Evolutionary conservation across 2,329 filamentous ascomycete genomes (phyloP), one percentile per base, ranked within the genome.

Genomic region (Fusarium sp.): DNA sequence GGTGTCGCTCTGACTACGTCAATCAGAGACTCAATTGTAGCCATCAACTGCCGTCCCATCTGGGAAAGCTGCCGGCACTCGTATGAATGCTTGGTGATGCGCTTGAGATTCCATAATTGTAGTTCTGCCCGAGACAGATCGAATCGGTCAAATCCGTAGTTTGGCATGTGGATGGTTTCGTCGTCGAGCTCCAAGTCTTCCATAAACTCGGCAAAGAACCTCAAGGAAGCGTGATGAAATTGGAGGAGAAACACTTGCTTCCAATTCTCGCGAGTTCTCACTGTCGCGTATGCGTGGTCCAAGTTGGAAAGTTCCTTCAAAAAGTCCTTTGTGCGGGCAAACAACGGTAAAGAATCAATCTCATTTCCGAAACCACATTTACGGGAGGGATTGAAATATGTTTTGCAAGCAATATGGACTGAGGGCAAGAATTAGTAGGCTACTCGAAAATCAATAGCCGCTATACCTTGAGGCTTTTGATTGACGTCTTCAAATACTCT

Each of bases 71-170:
- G 22, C 17, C n/a, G 6, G 21, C 42, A 43, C 1, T 52, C 14
- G 8, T 28, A 43, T 0, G 49, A 21, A 0, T 36, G 14, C 13
- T 42, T 1, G 4, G 2, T 31, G 2, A 52, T 42, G 1, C 3
- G 26, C 17, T 1, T 52, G 1, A 42, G 0, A 4, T 28, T 52
- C 49, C 24, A 52, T 15, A 13, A 9, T 15, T 34, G 10, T 1
- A 40, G 34, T 2, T 51, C 22, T 1, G 22, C 34, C 1, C 0
- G 8, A 9, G 11, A 1, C 4, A 17, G 0, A 5, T 7, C n/a
- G 2, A n/a, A n/a, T n/a, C n/a, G n/a, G n/a, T n/a, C n/a, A n/a
- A n/a, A n/a, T n/a, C n/a, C n/a, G n/a, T n/a, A n/a, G n/a, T n/a
- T n/a, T n/a, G n/a, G n/a, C n/a, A n/a, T n/a, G n/a, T n/a, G n/a